A percentile compares a stretch with the other conserved stretches of the same genome.
These are phyloP conservation scores for Trichophyton simii DNA, from an alignment of 2,329 filamentous ascomycete species.

Conservation along the genomic window DNA sequence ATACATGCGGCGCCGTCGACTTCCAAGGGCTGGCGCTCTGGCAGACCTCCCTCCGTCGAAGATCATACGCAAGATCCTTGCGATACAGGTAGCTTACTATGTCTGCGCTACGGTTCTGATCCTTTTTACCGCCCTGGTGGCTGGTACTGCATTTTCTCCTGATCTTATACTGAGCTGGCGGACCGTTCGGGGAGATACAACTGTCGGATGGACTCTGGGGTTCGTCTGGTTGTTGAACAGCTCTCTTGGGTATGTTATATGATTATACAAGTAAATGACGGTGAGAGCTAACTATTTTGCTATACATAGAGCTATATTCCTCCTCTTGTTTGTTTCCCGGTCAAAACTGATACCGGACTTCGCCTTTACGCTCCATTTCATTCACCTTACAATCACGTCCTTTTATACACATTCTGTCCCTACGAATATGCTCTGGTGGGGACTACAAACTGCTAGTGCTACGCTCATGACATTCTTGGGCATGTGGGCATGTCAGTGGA, in stretches of 20 bases:
- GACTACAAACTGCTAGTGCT: slow-evolving; percentile 48
- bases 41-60: slow-evolving; percentile 54
- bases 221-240: slow-evolving; percentile 56
- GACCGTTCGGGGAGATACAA: slow-evolving; percentile 53
- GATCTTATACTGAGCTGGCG: slow-evolving; percentile 53
- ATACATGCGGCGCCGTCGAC: slow-evolving; percentile 41
- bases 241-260: slow-evolving; percentile 45
- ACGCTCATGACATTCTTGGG: slow-evolving; percentile 57
- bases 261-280: background rate
- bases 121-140: slow-evolving; percentile 54
- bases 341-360: slow-evolving; percentile 95
- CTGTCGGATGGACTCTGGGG: slow-evolving; percentile 56
- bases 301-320: slow-evolving; percentile 57
- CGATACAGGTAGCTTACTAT: slow-evolving; percentile 56
- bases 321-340: slow-evolving; percentile 71
- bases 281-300: background rate
- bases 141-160: slow-evolving; percentile 46
- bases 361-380: slow-evolving; percentile 71
- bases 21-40: slow-evolving; percentile 52
- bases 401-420: slow-evolving; percentile 69
- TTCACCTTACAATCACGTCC: slow-evolving; percentile 66
- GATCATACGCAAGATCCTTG: slow-evolving; percentile 53
- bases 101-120: slow-evolving; percentile 48
- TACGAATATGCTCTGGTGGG: slow-evolving; percentile 77
- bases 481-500: slow-evolving; percentile 82